Conservation (phyloP, 768 basidiomycete species). For the Termitomyces sp. region DNA sequence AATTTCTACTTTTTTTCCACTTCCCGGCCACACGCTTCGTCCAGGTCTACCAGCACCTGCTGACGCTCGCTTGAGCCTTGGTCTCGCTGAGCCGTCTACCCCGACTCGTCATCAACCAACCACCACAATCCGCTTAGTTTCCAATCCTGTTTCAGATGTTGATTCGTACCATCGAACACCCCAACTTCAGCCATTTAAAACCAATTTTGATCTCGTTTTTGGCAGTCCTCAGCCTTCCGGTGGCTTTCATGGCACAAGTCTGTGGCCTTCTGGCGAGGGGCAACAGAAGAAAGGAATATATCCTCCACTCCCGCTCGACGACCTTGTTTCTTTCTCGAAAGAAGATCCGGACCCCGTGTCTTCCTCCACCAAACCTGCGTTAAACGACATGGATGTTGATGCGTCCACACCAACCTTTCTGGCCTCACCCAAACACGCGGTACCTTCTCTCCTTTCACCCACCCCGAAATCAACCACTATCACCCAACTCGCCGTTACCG, state of each 20-base stretch:
- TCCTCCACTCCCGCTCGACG: conserved; percentile 34
- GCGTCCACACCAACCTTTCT: conserved; percentile 35
- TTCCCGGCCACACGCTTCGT: conserved; percentile 58
- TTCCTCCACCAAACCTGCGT: not conserved
- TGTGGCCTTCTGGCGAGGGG: conserved; percentile 29
- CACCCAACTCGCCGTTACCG: conserved; percentile 18
- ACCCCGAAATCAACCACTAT: conserved; percentile 18
- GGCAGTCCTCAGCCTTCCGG: conserved; percentile 43
- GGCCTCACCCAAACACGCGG: conserved; percentile 1
- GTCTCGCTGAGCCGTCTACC: conserved; percentile 40
- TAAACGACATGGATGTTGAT: conserved; percentile 18
- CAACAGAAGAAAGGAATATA: conserved; percentile 28
- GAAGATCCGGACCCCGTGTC: conserved; percentile 19
- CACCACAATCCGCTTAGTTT: conserved; percentile 51
- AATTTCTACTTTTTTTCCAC: conserved; percentile 31
- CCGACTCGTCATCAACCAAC: conserved; percentile 40
- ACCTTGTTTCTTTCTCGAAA: conserved; percentile 19
- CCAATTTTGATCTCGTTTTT: conserved; percentile 65
- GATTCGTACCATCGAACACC: conserved; percentile 44
- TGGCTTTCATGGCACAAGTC: conserved; percentile 18
- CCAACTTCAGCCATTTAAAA: conserved; percentile 60
- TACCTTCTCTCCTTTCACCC: conserved; percentile 5
- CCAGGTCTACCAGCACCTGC: conserved; percentile 60
- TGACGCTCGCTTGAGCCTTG: conserved; percentile 60
- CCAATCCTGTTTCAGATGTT: conserved; percentile 26